A percentile compares a stretch with the other conserved stretches of the same genome.
Evolutionary conservation across 2,329 filamentous ascomycete genomes (phyloP).

Genomic region (Colletotrichum camelliae): DNA sequence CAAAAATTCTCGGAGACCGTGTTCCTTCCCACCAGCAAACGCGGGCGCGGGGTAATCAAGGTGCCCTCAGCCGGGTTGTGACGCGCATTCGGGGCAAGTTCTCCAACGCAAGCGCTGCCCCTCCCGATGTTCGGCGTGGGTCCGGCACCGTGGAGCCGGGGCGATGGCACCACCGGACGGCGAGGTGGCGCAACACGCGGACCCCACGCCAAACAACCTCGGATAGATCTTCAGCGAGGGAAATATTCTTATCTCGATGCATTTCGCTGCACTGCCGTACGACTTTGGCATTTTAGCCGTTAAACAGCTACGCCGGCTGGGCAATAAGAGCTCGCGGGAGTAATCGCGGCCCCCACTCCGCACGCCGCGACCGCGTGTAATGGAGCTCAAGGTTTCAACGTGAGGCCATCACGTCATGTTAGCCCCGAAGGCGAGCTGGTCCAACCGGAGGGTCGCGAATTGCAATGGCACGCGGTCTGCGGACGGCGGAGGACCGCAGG

Average conservation of each 20-base stretch:
- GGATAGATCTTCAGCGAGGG: neutral
- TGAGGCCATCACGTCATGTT: constrained; percentile 22
- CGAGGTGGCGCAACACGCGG: constrained; percentile 18
- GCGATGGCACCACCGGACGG: constrained; percentile 21
- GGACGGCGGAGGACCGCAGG: neutral
- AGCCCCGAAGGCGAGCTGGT: constrained; percentile 17
- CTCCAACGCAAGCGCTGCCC: constrained; percentile 7
- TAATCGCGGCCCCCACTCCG: neutral
- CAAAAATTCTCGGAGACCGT: neutral
- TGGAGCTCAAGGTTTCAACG: neutral
- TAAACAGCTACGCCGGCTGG: neutral
- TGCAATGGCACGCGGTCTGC: neutral
- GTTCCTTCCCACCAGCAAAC: neutral
- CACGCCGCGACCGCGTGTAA: neutral
- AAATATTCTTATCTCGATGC: neutral
- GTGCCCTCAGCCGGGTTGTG: neutral
- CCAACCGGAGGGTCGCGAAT: neutral
- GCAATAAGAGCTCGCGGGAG: neutral
- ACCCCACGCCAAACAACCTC: neutral
- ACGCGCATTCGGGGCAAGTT: neutral
- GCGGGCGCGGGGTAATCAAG: neutral
- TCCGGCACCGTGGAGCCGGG: constrained; percentile 18
- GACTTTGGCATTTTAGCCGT: neutral
- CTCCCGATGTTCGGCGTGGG: constrained; percentile 21
- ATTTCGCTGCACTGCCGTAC: neutral